Percentiles rank a stretch among this genome's conserved stretches.
Conservation (phyloP, 192 early-diverging fungal species). For the Coemansia sp. region DNA sequence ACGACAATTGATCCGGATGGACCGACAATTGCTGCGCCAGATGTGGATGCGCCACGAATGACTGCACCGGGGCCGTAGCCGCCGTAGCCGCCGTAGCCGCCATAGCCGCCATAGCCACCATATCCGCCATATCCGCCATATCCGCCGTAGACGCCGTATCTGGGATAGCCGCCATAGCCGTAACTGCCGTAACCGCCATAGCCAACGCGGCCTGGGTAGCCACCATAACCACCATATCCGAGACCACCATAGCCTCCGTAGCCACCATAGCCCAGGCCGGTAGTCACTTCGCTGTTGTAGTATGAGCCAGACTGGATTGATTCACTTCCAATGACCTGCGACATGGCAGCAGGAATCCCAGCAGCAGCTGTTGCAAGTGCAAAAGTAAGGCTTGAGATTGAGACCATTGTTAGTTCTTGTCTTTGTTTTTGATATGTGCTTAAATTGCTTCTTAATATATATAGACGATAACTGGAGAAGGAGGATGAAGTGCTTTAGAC, state of each 20-base stretch:
- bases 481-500: background rate
- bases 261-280: slow-evolving; percentile 13
- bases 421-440: too few relatives aligned
- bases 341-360: slow-evolving; percentile 22
- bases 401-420: slow-evolving; percentile 32
- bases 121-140: slow-evolving; percentile 15
- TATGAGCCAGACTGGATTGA: slow-evolving; percentile 48
- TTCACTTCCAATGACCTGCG: slow-evolving; percentile 30
- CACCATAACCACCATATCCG: slow-evolving; percentile 15
- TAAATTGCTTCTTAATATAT: too few relatives aligned
- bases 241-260: slow-evolving; percentile 14
- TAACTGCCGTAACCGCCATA: slow-evolving; percentile 15
- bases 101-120: slow-evolving; percentile 20
- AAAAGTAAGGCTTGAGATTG: slow-evolving; percentile 23
- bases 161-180: slow-evolving; percentile 16
- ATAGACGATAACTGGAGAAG: too few relatives aligned
- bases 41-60: slow-evolving; percentile 39
- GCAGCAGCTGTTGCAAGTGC: slow-evolving; percentile 15
- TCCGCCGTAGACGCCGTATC: slow-evolving; percentile 26
- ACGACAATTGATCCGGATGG: slow-evolving; percentile 52
- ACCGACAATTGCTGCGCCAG: slow-evolving; percentile 47
- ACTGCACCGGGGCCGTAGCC: slow-evolving; percentile 29
- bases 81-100: slow-evolving; percentile 23
- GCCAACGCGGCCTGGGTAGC: slow-evolving; percentile 10
- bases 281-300: slow-evolving; percentile 42